phyloP scores from a whole-genome alignment of 768 basidiomycete species.

The Suillus americanus region DNA sequence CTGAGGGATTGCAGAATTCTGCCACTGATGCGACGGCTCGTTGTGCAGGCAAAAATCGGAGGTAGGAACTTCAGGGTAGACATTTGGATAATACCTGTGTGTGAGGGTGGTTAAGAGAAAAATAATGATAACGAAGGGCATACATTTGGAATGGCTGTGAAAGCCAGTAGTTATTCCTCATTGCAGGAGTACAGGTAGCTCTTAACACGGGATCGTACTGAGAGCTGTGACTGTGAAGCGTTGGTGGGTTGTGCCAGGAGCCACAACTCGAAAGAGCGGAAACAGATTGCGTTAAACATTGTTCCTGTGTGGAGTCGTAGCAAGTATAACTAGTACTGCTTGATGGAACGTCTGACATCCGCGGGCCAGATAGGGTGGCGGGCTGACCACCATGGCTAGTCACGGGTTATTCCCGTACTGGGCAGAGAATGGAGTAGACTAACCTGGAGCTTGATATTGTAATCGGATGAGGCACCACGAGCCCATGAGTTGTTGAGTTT shows the following conservation, averaged over 20 bases:
- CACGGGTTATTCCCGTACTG: neutral
- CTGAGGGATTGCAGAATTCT: neutral
- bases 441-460: neutral
- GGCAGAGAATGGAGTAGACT: neutral
- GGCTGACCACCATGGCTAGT: neutral
- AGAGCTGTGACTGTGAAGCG: neutral
- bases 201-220: neutral
- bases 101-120: neutral
- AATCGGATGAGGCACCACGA: neutral
- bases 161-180: neutral
- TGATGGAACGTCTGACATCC: neutral
- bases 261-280: neutral
- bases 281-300: neutral
- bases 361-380: neutral
- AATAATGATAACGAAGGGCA: neutral
- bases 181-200: neutral
- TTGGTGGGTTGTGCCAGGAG: neutral
- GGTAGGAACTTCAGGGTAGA: neutral
- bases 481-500: neutral
- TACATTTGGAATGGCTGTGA: too few relatives aligned
- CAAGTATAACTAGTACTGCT: neutral
- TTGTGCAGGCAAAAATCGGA: neutral
- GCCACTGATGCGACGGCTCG: neutral
- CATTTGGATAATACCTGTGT: neutral
- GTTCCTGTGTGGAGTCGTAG: neutral